Base-by-base conservation (phyloP, 108 stramenopile species). In the Pseudonitzschia pungens region DNA sequence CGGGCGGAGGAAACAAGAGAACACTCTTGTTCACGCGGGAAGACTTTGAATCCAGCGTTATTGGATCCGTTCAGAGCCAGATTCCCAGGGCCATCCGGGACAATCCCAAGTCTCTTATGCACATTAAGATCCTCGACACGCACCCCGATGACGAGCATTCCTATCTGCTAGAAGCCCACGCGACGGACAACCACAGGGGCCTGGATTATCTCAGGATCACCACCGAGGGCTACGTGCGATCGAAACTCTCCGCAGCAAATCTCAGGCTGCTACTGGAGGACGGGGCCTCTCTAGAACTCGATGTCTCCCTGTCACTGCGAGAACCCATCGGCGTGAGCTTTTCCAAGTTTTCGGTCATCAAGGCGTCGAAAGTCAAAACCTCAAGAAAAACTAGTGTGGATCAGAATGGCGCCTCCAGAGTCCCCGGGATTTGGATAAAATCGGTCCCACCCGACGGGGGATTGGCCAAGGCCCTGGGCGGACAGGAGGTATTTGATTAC, bases 381-480 rank as follows among this genome's bases (percentile, higher is more conserved):
- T 11, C 1, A 14, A 18, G 14, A 1, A 12, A 14, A 48, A 48
- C 5, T 48, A 33, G 36, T 55, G 24, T 20, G 1, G 21, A 12
- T 5, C 31, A 62, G 57, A 2, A 58, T 6, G 28, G 28, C 14
- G 11, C 32, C 9, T 4, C 29, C 14, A 15, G 27, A 58, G 20
- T 33, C 33, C 15, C 12, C 14, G 60, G 60, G 0, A 26, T 62
- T 18, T 62, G 60, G 60, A 62, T 62, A 11, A 62, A 62, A 1
- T 1, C 14, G 12, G 60, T 62, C n/a, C 18, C 40, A 16, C 33
- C 60, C 20, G 12, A 18, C 36, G 16, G 31, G 18, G 60, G 60
- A 21, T 40, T 62, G 36, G 60, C 60, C 21, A 44, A 67, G 21
- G 66, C 66, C 44, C 20, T 67, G 44, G 66, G 66, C 10, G 44